Conservation (phyloP, 495 filamentous ascomycete species). For the Oidiodendron maius region DNA sequence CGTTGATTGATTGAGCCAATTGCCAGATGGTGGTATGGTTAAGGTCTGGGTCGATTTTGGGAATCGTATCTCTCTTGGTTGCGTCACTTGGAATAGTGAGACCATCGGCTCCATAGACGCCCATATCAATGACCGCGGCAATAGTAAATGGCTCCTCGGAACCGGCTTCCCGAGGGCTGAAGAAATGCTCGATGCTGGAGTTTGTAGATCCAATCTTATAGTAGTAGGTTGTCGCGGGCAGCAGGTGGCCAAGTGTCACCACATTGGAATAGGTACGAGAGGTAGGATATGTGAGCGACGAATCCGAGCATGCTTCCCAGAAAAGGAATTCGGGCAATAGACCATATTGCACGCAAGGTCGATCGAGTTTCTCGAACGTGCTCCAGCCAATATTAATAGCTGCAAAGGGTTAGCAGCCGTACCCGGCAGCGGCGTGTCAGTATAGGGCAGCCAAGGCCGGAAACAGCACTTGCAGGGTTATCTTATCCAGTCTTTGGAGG, state of each 20-base stretch:
- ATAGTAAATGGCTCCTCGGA: slow-evolving; percentile 35
- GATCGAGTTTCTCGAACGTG: not conserved
- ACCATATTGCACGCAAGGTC: not conserved
- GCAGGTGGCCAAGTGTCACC: slow-evolving; percentile 30
- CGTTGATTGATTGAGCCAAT: slow-evolving; percentile 28
- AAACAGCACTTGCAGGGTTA: too few species aligned
- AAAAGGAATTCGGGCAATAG: not conserved
- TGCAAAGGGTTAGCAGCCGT: too few species aligned
- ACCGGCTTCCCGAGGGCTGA: slow-evolving; percentile 35
- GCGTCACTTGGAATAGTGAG: slow-evolving; percentile 23
- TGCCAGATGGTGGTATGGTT: slow-evolving; percentile 37
- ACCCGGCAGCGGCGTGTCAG: too few species aligned
- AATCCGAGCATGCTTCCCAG: slow-evolving; percentile 26
- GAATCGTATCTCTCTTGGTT: slow-evolving; percentile 31
- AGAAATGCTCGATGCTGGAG: slow-evolving; percentile 27
- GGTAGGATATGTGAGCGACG: slow-evolving; percentile 41
- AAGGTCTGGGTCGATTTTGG: too few species aligned
- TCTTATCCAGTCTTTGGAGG: too few species aligned
- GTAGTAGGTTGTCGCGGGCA: slow-evolving; percentile 38
- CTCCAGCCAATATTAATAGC: too few species aligned
- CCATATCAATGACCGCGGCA: slow-evolving; percentile 40
- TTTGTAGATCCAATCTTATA: slow-evolving; percentile 37
- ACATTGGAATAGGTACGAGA: slow-evolving; percentile 47
- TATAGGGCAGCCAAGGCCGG: too few species aligned
- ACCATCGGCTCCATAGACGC: slow-evolving; percentile 40